Evolutionary conservation across 768 basidiomycete genomes (phyloP).

Genomic region (Hortiboletus campestris): DNA sequence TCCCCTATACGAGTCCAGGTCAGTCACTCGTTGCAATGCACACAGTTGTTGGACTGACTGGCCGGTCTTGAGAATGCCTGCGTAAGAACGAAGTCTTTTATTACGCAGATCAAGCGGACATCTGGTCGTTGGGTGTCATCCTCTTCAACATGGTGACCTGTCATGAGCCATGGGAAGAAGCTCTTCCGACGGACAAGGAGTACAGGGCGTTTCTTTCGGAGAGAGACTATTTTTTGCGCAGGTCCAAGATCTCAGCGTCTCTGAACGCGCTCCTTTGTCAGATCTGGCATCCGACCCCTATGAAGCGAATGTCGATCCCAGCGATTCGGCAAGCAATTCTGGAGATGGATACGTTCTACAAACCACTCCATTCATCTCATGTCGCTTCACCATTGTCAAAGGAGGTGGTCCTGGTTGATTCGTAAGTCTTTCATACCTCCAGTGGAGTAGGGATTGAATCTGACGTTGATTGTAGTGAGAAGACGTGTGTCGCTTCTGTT

Average conservation of each 20-base stretch:
- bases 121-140: slow-evolving; percentile 79
- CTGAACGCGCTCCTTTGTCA: slow-evolving; percentile 5
- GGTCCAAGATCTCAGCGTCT: slow-evolving; percentile 7
- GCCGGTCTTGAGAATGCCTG: slow-evolving; percentile 49
- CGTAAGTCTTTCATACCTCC: slow-evolving; percentile 4
- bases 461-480: slow-evolving; percentile 9
- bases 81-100: slow-evolving; percentile 34
- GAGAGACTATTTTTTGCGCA: slow-evolving; percentile 1
- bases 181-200: background rate
- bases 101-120: slow-evolving; percentile 39
- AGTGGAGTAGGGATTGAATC: background rate
- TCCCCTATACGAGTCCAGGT: slow-evolving; percentile 73
- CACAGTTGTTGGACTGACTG: slow-evolving; percentile 3
- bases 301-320: slow-evolving; percentile 16
- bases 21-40: slow-evolving; percentile 21
- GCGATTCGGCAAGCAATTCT: slow-evolving; percentile 15
- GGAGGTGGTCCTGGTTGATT: slow-evolving; percentile 3
- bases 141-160: slow-evolving; percentile 81
- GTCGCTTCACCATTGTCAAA: background rate
- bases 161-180: slow-evolving; percentile 18
- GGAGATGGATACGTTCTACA: slow-evolving; percentile 17
- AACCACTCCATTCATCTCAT: background rate
- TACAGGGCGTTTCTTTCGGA: slow-evolving; percentile 4
- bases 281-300: slow-evolving; percentile 16
- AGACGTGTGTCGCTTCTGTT: slow-evolving; percentile 4